A percentile compares a stretch with the other conserved stretches of the same genome.
Evolutionary conservation across 306 rosid genomes (phyloP).

Genomic region (Phaseolus lunatus): DNA sequence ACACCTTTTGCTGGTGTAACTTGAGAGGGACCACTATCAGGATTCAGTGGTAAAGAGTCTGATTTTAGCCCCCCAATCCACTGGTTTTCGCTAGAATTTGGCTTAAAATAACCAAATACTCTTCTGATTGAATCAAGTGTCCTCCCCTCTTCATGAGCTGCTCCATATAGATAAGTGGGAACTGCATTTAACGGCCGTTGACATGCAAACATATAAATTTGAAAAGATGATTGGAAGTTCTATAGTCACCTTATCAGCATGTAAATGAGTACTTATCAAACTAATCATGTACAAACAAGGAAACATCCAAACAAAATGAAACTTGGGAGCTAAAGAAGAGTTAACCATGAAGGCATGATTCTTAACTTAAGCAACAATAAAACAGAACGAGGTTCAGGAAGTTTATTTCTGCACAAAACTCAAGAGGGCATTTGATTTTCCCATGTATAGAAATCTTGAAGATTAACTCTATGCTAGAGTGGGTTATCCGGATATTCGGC

Average conservation of each 20-base stretch:
- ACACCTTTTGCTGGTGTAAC: slow-evolving; percentile 63
- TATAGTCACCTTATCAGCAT: slow-evolving; percentile 14
- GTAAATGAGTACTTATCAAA: slow-evolving; percentile 6
- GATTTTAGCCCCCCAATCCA: slow-evolving; percentile 71
- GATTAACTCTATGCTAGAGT: background rate
- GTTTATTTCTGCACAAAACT: slow-evolving; percentile 4
- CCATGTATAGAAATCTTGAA: background rate
- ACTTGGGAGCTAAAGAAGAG: slow-evolving; percentile 31
- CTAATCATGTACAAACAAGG: background rate
- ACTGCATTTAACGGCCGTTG: slow-evolving; percentile 58
- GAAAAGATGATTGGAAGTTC: slow-evolving; percentile 9
- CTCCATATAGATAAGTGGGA: slow-evolving; percentile 83
- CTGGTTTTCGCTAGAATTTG: slow-evolving; percentile 64
- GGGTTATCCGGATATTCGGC: background rate
- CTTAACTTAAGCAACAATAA: slow-evolving; percentile 1
- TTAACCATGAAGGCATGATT: slow-evolving; percentile 21
- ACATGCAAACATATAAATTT: slow-evolving; percentile 30
- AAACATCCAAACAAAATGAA: slow-evolving; percentile 23
- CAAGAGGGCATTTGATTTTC: background rate
- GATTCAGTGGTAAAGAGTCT: slow-evolving; percentile 59
- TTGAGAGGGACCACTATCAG: slow-evolving; percentile 76
- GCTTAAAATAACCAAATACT: slow-evolving; percentile 81
- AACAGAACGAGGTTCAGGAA: slow-evolving; percentile 12
- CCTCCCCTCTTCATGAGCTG: slow-evolving; percentile 79
- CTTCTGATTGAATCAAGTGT: slow-evolving; percentile 79